Evolutionary conservation across 2,329 filamentous ascomycete species (phyloP).

Genomic region (Aspergillus sp.): DNA sequence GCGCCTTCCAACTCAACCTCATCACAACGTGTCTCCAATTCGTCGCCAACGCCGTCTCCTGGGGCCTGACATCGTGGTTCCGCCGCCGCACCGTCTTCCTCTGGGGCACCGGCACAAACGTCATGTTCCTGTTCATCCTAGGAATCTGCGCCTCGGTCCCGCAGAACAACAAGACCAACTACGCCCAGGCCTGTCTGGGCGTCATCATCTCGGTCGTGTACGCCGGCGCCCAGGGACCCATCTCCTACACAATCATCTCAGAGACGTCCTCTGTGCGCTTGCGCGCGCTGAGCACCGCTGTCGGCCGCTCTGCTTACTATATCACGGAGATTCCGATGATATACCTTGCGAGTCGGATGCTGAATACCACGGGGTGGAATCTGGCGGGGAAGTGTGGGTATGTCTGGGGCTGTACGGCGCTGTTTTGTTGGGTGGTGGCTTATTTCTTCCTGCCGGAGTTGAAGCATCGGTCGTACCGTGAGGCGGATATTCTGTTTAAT

Average conservation of each 20-base stretch:
- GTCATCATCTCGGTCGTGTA: conserved; percentile 44
- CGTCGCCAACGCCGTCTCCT: conserved; percentile 37
- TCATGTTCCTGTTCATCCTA: conserved; percentile 38
- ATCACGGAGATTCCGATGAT: conserved; percentile 46
- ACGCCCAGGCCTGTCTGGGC: conserved; percentile 39
- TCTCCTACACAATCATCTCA: conserved; percentile 41
- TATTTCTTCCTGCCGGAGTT: conserved; percentile 49
- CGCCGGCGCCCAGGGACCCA: conserved; percentile 35
- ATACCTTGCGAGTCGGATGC: conserved; percentile 40
- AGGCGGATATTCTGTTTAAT: conserved; percentile 48
- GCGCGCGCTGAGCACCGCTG: conserved; percentile 39
- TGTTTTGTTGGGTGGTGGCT: conserved; percentile 42
- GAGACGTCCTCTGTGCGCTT: conserved; percentile 42
- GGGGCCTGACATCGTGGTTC: conserved; percentile 39
- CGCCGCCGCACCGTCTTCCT: conserved; percentile 44
- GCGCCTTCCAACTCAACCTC: conserved; percentile 31
- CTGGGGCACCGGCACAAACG: conserved; percentile 35
- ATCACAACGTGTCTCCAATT: conserved; percentile 34
- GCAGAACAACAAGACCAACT: conserved; percentile 35
- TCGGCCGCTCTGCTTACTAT: conserved; percentile 44
- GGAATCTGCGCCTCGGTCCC: conserved; percentile 37
- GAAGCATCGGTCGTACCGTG: conserved; percentile 48
- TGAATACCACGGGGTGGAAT: conserved; percentile 43
- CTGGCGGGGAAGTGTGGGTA: conserved; percentile 49
- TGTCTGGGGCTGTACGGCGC: conserved; percentile 48